Base-by-base conservation (phyloP, 2,329 filamentous ascomycete species). In the Peltaster fructicola region DNA sequence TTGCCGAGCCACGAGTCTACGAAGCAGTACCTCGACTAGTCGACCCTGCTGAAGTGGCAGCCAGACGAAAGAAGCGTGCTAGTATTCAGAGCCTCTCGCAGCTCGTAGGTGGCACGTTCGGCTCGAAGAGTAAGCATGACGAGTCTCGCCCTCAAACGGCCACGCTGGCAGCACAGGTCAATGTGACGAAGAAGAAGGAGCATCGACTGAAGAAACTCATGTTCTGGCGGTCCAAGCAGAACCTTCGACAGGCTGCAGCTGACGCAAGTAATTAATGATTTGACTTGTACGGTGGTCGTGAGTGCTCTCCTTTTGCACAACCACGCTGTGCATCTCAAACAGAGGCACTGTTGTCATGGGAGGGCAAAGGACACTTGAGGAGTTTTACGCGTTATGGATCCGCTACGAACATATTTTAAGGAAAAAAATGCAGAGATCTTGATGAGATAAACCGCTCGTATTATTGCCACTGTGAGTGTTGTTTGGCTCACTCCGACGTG, bases 11-110 rank as follows among this genome's bases (percentile, higher is more conserved):
- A 14, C 27, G n/a, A n/a, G n/a, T n/a, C n/a, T n/a, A n/a, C n/a
- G n/a, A n/a, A n/a, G 43, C 15, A 52, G 49, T 3, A 38, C 51
- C 4, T 57, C 55, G 35, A 57, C 4, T 49, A 44, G 13, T 56
- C 54, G n/a, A 44, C 45, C 23, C 43, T 46, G 4, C 50, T 51
- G 34, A 42, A 12, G 25, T 30, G 7, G 48, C 53, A 14, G 45
- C 48, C 20, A 73, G 73, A 32, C 73, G 72, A 12, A 68, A 72
- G 20, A 71, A 80, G 41, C 67, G 78, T 26, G 75, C 73, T 4
- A 84, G 77, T 42, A 64, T 85, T 35, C 76, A 70, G 15, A 82
- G 77, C 40, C 56, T 85, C 15, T 80, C 76, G 35, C 68, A 77
- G 23, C 58, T 85, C 18, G 76, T 84, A 40, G 77, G 71, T 46